Base-by-base conservation (phyloP, 169 alveolate species). In the Besnoitia besnoiti region DNA sequence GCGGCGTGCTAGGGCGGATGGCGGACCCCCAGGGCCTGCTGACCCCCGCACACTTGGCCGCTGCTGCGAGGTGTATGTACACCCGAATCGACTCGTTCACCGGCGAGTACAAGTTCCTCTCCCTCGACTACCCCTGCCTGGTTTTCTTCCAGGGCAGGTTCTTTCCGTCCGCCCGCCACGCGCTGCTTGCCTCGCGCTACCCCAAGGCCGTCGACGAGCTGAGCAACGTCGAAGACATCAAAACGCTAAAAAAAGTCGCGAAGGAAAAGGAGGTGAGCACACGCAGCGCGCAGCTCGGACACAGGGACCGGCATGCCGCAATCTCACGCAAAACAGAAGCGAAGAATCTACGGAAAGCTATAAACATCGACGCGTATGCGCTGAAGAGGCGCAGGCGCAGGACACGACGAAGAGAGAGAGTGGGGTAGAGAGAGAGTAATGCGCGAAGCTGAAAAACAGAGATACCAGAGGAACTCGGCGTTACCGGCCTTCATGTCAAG, bases 11-110 rank as follows among this genome's bases (percentile, higher is more conserved):
- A 4, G 76, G 80, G 27, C 42, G 40, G 27, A 19, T 76, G 44
- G 80, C 55, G 33, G 61, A 85, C 10, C 82, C 77, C 0, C 62
- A n/a, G 40, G 59, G 24, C 46, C 90, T 90, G 40, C 85, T 90
- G 0, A 50, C 93, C 0, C 93, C 93, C 14, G 90, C 93, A 30
- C 76, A 90, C 33, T 49, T 90, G 27, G 93, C 93, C 0, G 93
- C 93, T 0, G 93, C 93, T 12, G 93, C 93, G 73, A 33, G 93
- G 93, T 90, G 90, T 59, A 47, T 90, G 93, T 90, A 90, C 93
- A 92, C 95, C 61, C 92, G 95, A 80, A 80, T 92, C 42, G 95
- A 92, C 77, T 87, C 95, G 16, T 92, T 92, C 77, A 85, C 93
- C 7, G 95, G 95, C 49, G 95, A 84, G 42, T 92, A 37, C 85